phyloP scores from a whole-genome alignment of 768 basidiomycete species.

The Lentinus brumalis region DNA sequence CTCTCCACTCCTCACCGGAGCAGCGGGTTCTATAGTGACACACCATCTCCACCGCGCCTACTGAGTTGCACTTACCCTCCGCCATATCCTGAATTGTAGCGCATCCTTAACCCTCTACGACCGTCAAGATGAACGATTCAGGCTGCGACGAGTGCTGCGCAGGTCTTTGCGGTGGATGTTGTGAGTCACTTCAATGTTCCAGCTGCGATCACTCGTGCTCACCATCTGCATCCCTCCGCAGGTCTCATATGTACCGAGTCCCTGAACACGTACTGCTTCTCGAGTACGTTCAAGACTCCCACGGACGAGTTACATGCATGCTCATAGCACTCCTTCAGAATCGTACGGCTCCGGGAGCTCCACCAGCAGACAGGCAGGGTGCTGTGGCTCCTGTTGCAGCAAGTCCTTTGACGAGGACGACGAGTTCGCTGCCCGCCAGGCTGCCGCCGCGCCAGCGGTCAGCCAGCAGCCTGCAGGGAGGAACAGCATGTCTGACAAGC shows the following conservation, averaged over 20 bases:
- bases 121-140: no score
- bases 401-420: constrained; percentile 18
- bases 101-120: no score
- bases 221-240: background rate
- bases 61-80: no score
- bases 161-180: background rate
- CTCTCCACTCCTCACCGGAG: no score
- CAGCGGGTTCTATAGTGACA: no score
- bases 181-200: background rate
- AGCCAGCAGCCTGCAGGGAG: constrained; percentile 7
- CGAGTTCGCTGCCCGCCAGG: constrained; percentile 1
- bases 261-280: constrained; percentile 4
- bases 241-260: constrained; percentile 5
- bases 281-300: background rate
- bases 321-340: background rate
- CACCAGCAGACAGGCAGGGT: constrained; percentile 8
- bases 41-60: no score
- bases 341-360: background rate
- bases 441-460: background rate
- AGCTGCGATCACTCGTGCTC: background rate
- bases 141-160: no score
- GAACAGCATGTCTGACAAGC: constrained; percentile 2
- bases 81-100: no score
- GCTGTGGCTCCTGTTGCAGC: constrained; percentile 10
- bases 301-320: no score